Percentiles rank a stretch among this genome's conserved stretches.
These are phyloP conservation scores for Mucor plumbeus DNA, from an alignment of 371 early-diverging fungal species.

Conservation along the genomic window DNA sequence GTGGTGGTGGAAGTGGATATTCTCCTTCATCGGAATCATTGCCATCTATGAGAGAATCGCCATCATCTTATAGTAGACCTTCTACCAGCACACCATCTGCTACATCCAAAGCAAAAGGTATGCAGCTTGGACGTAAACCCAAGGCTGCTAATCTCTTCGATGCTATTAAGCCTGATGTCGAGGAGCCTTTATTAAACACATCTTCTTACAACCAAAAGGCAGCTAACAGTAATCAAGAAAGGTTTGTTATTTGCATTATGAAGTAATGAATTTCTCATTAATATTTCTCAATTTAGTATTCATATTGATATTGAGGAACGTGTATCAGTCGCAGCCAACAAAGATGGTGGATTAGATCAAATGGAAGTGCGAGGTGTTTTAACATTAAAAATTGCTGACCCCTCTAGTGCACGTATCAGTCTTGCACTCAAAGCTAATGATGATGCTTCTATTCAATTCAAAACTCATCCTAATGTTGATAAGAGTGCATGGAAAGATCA, in stretches of 20 bases:
- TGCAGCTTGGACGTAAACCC: constrained; percentile 92
- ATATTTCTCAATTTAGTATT: constrained; percentile 56
- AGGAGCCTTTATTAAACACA: constrained; percentile 41
- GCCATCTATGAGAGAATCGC: constrained; percentile 37
- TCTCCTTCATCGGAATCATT: constrained; percentile 57
- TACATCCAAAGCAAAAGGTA: constrained; percentile 78
- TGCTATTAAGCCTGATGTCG: constrained; percentile 83
- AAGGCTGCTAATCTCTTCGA: constrained; percentile 82
- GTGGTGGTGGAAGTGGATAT: constrained; percentile 43
- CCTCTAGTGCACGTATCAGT: constrained; percentile 61
- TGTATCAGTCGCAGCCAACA: constrained; percentile 79
- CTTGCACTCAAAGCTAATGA: constrained; percentile 58
- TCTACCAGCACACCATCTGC: constrained; percentile 38
- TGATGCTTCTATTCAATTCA: constrained; percentile 77
- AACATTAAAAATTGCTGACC: constrained; percentile 77
- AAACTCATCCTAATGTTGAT: constrained; percentile 98
- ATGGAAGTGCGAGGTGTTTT: constrained; percentile 94
- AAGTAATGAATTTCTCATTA: background rate
- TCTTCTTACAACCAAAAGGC: constrained; percentile 20
- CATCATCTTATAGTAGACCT: constrained; percentile 30
- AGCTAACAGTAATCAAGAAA: constrained; percentile 26
- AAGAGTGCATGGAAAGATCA: constrained; percentile 81
- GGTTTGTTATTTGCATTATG: constrained; percentile 11
- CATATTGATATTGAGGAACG: constrained; percentile 90
- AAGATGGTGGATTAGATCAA: constrained; percentile 90